Evolutionary conservation across 2,329 filamentous ascomycete species (phyloP), one percentile per base, ranked within the genome.

Genomic region (Stagonosporopsis vannaccii): DNA sequence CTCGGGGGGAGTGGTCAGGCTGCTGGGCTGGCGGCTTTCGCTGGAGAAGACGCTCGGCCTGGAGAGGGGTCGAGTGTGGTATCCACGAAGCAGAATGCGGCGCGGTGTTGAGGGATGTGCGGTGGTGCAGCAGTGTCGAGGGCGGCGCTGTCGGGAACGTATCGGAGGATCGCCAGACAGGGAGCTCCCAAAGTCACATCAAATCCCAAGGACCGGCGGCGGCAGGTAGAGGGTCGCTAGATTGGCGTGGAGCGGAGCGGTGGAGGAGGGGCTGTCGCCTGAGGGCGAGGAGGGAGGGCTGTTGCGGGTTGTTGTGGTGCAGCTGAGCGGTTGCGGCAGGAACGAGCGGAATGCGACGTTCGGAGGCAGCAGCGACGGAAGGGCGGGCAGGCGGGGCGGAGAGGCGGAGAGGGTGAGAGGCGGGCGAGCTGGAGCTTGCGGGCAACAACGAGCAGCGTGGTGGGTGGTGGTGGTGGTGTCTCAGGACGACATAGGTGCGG

Each of bases 151-250:
- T 63, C 53, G 37, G 62, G 53, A 26, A 44, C 58, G 52, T 63
- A 53, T 68, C 60, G 61, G 62, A 50, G 25, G 60, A 62, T 67
- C 51, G 65, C 66, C 70, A 65, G 53, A 64, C 65, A 72, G 64
- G 61, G 40, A 54, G 57, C 56, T 62, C 61, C 63, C 60, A 61
- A 50, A 43, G 60, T 70, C 62, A 70, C 68, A 73, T 75, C 74
- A 74, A 74, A 69, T 68, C n/a, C n/a, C 67, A 68, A 63, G 47
- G 58, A 56, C 64, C 59, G 53, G 63, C 57, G 62, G 39, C 52
- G 53, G 56, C 33, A 51, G 44, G 59, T 59, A 66, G 71, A 71
- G 71, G 67, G 67, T 62, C 59, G 68, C 69, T 68, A 67, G 64
- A 71, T 69, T 61, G 58, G 66, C 56, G 66, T 70, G 58, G 62